A percentile compares a stretch with the other conserved stretches of the same genome.
Evolutionary conservation across 1,284 basidiomycete genomes (phyloP).

Genomic region (Irpex lacteus): DNA sequence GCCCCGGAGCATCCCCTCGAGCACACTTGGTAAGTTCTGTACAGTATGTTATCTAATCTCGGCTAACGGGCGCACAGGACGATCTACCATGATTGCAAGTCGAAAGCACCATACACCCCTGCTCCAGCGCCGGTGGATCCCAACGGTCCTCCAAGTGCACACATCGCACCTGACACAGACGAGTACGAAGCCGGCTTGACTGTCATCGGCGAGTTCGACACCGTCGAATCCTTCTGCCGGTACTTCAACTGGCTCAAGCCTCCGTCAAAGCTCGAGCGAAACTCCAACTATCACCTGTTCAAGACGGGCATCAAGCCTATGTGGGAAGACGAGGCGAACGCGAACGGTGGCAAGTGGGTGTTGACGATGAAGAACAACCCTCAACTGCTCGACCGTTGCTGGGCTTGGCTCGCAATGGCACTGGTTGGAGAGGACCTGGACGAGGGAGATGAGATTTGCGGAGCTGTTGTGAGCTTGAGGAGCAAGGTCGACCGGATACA

Average conservation of each 20-base stretch:
- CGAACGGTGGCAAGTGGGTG: constrained; percentile 92
- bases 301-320: constrained; percentile 90
- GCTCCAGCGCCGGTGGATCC: constrained; percentile 22
- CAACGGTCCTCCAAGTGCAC: constrained; percentile 32
- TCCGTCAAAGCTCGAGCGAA: constrained; percentile 82
- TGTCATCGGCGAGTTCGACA: constrained; percentile 78
- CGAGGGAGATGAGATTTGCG: constrained; percentile 84
- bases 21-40: constrained; percentile 66
- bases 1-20: constrained; percentile 82
- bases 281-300: constrained; percentile 94
- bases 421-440: constrained; percentile 90
- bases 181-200: constrained; percentile 78
- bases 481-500: constrained; percentile 89
- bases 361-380: constrained; percentile 87
- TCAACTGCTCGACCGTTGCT: constrained; percentile 78
- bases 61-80: constrained; percentile 51
- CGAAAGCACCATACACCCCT: constrained; percentile 59
- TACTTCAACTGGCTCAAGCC: constrained; percentile 94
- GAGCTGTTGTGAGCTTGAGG: constrained; percentile 85
- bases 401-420: constrained; percentile 90
- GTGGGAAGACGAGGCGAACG: constrained; percentile 96
- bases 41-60: constrained; percentile 7
- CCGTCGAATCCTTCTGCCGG: constrained; percentile 90
- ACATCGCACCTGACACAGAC: constrained; percentile 52
- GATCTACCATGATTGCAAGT: constrained; percentile 85